phyloP scores from a whole-genome alignment of 148 eudicot genomes.

The Polygonum maritimum region DNA sequence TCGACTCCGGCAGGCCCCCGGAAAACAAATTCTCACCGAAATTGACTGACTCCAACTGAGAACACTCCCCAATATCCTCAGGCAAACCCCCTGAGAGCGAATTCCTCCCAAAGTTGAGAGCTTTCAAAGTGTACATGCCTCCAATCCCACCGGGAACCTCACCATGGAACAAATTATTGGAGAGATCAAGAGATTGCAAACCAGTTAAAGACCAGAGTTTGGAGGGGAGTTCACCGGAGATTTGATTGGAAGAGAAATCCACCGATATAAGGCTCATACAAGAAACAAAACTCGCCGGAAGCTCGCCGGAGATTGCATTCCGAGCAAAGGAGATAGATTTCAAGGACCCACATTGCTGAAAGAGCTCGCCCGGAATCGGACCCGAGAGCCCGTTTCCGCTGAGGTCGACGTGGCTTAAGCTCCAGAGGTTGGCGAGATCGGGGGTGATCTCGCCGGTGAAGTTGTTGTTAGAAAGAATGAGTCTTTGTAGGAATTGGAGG shows the following conservation, averaged over 20 bases:
- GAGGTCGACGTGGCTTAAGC: slow-evolving; percentile 44
- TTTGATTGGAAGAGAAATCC: slow-evolving; percentile 37
- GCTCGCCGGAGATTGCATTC: slow-evolving; percentile 50
- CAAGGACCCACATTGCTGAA: slow-evolving; percentile 66
- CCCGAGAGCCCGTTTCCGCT: slow-evolving; percentile 60
- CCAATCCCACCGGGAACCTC: slow-evolving; percentile 58
- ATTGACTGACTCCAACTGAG: slow-evolving; percentile 46
- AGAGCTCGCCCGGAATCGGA: slow-evolving; percentile 46
- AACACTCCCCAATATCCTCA: slow-evolving; percentile 62
- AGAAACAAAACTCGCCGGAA: slow-evolving; percentile 48
- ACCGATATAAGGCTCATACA: slow-evolving; percentile 48
- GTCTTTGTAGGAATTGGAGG: slow-evolving; percentile 36
- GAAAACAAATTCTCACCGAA: slow-evolving; percentile 53
- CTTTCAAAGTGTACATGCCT: slow-evolving; percentile 44
- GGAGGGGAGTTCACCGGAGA: slow-evolving; percentile 52
- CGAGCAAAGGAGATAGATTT: slow-evolving; percentile 45
- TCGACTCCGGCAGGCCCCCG: slow-evolving; percentile 61
- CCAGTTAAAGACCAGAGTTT: slow-evolving; percentile 62
- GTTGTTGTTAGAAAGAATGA: slow-evolving; percentile 55
- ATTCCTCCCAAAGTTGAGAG: slow-evolving; percentile 44
- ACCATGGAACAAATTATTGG: slow-evolving; percentile 55
- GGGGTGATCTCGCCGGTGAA: slow-evolving; percentile 63
- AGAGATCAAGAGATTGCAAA: slow-evolving; percentile 50
- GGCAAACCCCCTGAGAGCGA: slow-evolving; percentile 56
- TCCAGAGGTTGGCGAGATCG: slow-evolving; percentile 43